Conservation (phyloP, 225 moss, liverwort and hornwort genomes). For the Polytrichum commune region DNA sequence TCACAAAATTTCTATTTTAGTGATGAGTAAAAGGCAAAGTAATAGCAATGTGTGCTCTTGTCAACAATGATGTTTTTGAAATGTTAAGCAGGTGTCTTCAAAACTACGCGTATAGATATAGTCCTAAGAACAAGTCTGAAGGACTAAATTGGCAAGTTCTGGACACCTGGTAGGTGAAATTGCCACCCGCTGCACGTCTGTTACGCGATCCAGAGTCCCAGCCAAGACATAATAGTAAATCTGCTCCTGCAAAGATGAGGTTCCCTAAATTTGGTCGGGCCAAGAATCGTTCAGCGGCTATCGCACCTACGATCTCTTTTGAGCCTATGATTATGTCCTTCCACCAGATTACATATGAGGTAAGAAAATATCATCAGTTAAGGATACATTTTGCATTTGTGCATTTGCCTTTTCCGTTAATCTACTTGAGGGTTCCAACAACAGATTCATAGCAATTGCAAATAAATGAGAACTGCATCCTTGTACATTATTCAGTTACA, state of each 20-base stretch:
- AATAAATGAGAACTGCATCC: background rate
- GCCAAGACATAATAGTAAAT: background rate
- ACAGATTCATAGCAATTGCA: background rate
- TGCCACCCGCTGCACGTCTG: conserved; percentile 59
- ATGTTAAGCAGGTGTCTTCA: no score
- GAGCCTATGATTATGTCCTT: conserved; percentile 76
- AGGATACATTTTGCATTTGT: background rate
- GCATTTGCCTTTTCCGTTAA: no score
- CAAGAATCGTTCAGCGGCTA: conserved; percentile 5
- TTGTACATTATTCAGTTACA: background rate
- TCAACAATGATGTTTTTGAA: no score
- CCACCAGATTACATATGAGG: conserved; percentile 77
- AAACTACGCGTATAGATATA: no score
- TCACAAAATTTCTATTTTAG: no score
- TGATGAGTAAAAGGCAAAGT: no score
- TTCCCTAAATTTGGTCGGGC: conserved; percentile 14
- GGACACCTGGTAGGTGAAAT: conserved; percentile 52
- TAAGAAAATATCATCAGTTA: conserved; percentile 13
- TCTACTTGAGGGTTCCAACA: no score
- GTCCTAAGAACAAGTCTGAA: background rate
- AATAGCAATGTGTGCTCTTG: no score
- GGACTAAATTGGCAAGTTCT: background rate
- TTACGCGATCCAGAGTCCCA: conserved; percentile 16
- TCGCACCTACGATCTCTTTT: conserved; percentile 28
- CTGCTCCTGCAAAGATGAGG: conserved; percentile 14